These are phyloP conservation scores for Trypanosoma conorhini DNA, from an alignment of 208 protist species.

Conservation along the genomic window DNA sequence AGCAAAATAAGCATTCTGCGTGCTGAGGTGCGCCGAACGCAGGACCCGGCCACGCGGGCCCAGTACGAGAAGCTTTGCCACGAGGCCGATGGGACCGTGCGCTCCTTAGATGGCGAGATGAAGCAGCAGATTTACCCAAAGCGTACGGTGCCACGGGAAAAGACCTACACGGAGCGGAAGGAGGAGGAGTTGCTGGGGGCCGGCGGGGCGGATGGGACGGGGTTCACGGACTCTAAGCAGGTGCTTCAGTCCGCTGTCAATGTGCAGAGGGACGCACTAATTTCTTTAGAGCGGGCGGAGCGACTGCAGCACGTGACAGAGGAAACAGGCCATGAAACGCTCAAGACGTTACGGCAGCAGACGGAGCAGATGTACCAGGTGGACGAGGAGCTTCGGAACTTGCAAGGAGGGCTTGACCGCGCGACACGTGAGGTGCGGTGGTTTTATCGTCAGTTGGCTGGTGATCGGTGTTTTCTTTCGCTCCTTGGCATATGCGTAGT, in stretches of 20 bases:
- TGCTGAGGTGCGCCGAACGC: slow-evolving; percentile 65
- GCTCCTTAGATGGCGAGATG: slow-evolving; percentile 64
- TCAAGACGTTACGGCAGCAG: slow-evolving; percentile 64
- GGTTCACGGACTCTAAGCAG: slow-evolving; percentile 71
- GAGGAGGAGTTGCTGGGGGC: slow-evolving; percentile 73
- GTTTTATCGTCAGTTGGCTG: slow-evolving; percentile 77
- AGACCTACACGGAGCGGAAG: slow-evolving; percentile 59
- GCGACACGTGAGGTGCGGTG: slow-evolving; percentile 68
- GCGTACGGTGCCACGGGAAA: slow-evolving; percentile 22
- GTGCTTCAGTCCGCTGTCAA: slow-evolving; percentile 72
- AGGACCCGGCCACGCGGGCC: slow-evolving; percentile 41
- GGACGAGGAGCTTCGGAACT: slow-evolving; percentile 74
- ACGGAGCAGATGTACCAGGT: slow-evolving; percentile 82
- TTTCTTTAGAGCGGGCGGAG: slow-evolving; percentile 75
- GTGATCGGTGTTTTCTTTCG: slow-evolving; percentile 78
- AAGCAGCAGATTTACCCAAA: slow-evolving; percentile 69
- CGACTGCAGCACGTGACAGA: slow-evolving; percentile 68
- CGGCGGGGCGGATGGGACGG: slow-evolving; percentile 54
- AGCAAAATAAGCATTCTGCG: slow-evolving; percentile 62
- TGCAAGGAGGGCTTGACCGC: slow-evolving; percentile 73
- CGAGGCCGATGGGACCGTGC: slow-evolving; percentile 56
- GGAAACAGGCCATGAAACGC: slow-evolving; percentile 65
- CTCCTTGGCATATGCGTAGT: slow-evolving; percentile 69
- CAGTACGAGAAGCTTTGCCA: slow-evolving; percentile 63
- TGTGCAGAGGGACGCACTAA: slow-evolving; percentile 71